phyloP scores from a whole-genome alignment of 2,329 filamentous ascomycete genomes.

The Fusarium chlamydosporum region DNA sequence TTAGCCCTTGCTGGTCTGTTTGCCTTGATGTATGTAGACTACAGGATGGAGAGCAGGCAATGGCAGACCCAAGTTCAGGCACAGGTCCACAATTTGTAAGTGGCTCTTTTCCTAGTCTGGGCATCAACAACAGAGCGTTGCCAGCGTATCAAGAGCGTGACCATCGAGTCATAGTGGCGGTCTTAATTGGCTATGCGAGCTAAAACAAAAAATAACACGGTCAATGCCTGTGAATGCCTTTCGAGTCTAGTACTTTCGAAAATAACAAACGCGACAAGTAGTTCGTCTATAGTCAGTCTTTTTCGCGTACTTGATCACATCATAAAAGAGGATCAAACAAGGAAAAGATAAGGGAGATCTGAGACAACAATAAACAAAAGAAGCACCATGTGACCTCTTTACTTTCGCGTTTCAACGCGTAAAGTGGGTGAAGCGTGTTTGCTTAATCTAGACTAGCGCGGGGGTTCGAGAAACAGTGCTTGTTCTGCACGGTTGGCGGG shows the following conservation, averaged over 20 bases:
- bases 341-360: constrained; percentile 6
- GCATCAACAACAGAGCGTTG: constrained; percentile 28
- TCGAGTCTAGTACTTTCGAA: not conserved
- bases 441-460: constrained; percentile 35
- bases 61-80: constrained; percentile 8
- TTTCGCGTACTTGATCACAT: constrained; percentile 22
- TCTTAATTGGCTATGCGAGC: constrained; percentile 26
- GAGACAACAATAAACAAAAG: constrained; percentile 38
- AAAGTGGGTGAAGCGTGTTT: constrained; percentile 38
- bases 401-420: constrained; percentile 48
- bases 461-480: constrained; percentile 44
- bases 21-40: not conserved
- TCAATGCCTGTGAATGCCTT: constrained; percentile 1
- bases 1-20: constrained; percentile 5
- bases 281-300: constrained; percentile 1
- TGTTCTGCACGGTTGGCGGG: constrained; percentile 40
- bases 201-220: constrained; percentile 21
- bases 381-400: constrained; percentile 43
- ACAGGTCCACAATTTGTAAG: constrained; percentile 13
- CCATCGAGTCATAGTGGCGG: constrained; percentile 26
- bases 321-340: constrained; percentile 8
- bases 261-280: constrained; percentile 12
- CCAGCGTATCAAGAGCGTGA: constrained; percentile 39
- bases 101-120: constrained; percentile 21
- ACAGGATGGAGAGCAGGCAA: not conserved